Evolutionary conservation across 208 protist species (phyloP), one percentile per base, ranked within the genome.

Genomic region (Trypanosomatidae sp.): DNA sequence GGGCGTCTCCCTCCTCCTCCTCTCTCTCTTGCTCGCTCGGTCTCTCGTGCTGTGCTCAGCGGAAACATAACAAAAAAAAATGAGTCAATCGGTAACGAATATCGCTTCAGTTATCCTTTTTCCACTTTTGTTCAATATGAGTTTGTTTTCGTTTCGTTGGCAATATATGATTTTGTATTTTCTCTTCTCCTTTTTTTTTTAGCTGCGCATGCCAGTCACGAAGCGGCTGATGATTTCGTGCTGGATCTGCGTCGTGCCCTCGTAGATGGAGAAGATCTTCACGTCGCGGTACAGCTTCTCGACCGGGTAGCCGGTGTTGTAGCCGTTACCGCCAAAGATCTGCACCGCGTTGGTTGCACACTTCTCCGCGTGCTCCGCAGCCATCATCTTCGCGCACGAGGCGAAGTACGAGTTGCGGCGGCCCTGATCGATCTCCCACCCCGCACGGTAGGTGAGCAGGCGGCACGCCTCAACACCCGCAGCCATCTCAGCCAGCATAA

Each of bases 181-280:
- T n/a, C n/a, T n/a, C n/a, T n/a, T n/a, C n/a, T n/a, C n/a, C n/a
- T n/a, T n/a, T n/a, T n/a, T n/a, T n/a, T n/a, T n/a, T n/a, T n/a
- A n/a, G n/a, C n/a, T n/a, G n/a, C 74, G 78, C 77, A 83, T 81
- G 66, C 84, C 85, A 2, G 88, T 86, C 52, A 94, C 80, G 30
- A 73, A 81, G 30, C 91, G 87, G 52, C 84, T 82, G 50, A 98
- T 91, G 47, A 98, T 88, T 44, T 92, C 67, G 58, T 90, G 84
- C 83, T 97, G 92, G 72, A 98, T 97, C 82, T 98, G 86, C 58
- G 80, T 90, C 2, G 94, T 98, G 75, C 93, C 95, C 77, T 98
- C 96, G 85, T 97, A 98, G 66, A 98, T 96, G 59, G 95, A 95
- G 83, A 94, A 97, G 74, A 98, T 95, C 86, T 97, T 98, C 82